A percentile compares a stretch with the other conserved stretches of the same genome.
Evolutionary conservation across 495 filamentous ascomycete genomes (phyloP).

Genomic region (Staphylotrichum tortipilum): DNA sequence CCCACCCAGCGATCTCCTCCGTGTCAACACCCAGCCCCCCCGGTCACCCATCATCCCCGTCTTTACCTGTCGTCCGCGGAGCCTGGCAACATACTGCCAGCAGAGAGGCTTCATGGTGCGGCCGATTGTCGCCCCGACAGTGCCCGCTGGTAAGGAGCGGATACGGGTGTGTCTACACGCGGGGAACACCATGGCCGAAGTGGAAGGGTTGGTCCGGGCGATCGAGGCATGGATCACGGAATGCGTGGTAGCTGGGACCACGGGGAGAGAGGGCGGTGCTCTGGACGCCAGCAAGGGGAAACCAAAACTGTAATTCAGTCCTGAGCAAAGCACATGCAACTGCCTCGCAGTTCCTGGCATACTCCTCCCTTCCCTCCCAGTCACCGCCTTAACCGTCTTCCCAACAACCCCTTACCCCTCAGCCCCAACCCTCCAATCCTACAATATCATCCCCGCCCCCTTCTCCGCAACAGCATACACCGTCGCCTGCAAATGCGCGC

Average conservation of each 20-base stretch:
- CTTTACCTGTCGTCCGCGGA: constrained; percentile 37
- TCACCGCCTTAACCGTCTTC: too few relatives aligned
- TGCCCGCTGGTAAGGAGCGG: constrained; percentile 42
- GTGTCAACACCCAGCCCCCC: constrained; percentile 16
- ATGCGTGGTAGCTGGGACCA: too few relatives aligned
- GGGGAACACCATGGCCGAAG: constrained; percentile 39
- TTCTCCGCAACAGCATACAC: constrained; percentile 50
- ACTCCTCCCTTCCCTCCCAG: too few relatives aligned
- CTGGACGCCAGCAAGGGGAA: too few relatives aligned
- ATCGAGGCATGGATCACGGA: constrained; percentile 35
- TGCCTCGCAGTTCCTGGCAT: too few relatives aligned
- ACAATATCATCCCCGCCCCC: constrained; percentile 42
- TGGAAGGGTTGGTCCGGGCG: constrained; percentile 31
- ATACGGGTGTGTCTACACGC: constrained; percentile 49
- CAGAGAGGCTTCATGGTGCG: constrained; percentile 42
- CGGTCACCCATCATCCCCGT: constrained; percentile 36
- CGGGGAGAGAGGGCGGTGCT: too few relatives aligned
- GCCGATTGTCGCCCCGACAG: constrained; percentile 48
- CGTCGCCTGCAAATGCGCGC: constrained; percentile 35
- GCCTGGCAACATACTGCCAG: constrained; percentile 45
- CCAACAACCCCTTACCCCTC: too few relatives aligned
- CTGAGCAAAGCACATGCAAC: too few relatives aligned
- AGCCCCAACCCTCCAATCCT: not conserved
- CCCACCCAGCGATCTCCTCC: constrained; percentile 12
- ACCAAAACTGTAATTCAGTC: too few relatives aligned